phyloP scores from a whole-genome alignment of 2,329 filamentous ascomycete genomes.

The Aphanoascus verrucosus region DNA sequence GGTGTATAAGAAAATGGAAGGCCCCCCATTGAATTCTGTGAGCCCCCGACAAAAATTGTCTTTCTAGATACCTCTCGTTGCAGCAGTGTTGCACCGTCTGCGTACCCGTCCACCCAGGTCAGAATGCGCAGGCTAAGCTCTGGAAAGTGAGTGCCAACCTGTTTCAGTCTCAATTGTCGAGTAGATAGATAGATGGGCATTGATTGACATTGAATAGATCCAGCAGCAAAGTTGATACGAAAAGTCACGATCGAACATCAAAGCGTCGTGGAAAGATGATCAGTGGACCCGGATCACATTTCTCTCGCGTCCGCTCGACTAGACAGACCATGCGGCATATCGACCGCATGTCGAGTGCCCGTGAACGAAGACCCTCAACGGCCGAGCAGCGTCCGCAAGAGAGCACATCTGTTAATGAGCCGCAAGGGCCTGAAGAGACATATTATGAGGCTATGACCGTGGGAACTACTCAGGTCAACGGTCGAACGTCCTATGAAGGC shows the following conservation, averaged over 20 bases:
- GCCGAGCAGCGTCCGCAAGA: neutral
- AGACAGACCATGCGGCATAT: neutral
- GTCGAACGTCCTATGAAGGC: neutral
- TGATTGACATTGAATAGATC: neutral
- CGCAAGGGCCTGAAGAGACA: neutral
- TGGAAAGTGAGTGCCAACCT: neutral
- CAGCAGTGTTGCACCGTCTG: neutral
- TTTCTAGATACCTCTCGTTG: neutral
- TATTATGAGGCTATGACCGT: conserved; percentile 3
- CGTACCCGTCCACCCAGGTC: neutral
- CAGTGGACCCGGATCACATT: conserved; percentile 9
- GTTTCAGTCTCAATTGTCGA: neutral
- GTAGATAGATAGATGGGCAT: too few species aligned
- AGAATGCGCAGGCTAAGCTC: conserved; percentile 6
- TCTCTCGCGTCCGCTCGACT: conserved; percentile 2
- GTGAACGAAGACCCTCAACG: neutral
- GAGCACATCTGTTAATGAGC: neutral
- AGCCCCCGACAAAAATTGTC: neutral
- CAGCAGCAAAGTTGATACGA: conserved; percentile 1
- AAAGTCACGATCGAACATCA: neutral
- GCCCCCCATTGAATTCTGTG: neutral
- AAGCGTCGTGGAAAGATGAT: neutral
- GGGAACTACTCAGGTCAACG: conserved; percentile 5
- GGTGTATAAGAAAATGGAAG: neutral
- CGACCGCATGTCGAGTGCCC: neutral